These are phyloP conservation scores for Ceratorhiza oryzae-sativae DNA, from an alignment of 1,284 basidiomycete species.

Conservation along the genomic window DNA sequence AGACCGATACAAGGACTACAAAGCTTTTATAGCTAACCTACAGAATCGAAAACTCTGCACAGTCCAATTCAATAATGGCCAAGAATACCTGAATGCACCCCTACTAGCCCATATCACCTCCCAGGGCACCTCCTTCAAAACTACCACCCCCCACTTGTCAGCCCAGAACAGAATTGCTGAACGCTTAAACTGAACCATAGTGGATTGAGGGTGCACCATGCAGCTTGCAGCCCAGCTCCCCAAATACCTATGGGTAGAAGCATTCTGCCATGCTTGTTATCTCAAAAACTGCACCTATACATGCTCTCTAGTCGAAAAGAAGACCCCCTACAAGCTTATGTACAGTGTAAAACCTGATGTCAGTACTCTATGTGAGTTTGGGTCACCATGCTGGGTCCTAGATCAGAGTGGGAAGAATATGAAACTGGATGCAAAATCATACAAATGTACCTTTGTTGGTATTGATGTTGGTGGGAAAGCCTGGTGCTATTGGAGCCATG, in stretches of 20 bases:
- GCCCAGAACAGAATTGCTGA: constrained; percentile 42
- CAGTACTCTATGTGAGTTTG: too few relatives aligned
- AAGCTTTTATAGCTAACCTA: too few relatives aligned
- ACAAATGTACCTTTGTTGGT: background rate
- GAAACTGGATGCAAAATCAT: constrained; percentile 33
- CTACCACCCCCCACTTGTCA: constrained; percentile 38
- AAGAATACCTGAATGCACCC: too few relatives aligned
- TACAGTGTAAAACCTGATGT: too few relatives aligned
- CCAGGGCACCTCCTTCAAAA: too few relatives aligned
- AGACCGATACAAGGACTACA: too few relatives aligned
- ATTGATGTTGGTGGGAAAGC: background rate
- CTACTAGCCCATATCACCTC: background rate
- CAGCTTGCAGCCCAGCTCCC: constrained; percentile 29
- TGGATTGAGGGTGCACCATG: constrained; percentile 23
- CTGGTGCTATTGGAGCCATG: constrained; percentile 14
- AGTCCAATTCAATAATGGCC: too few relatives aligned
- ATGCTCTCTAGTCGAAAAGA: constrained; percentile 27
- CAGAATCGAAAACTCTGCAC: too few relatives aligned
- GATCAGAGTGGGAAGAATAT: constrained; percentile 4
- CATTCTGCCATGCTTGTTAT: constrained; percentile 24
- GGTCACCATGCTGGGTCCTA: too few relatives aligned
- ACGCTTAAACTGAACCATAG: constrained; percentile 31
- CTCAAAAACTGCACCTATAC: constrained; percentile 40
- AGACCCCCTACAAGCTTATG: too few relatives aligned
- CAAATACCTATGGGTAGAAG: constrained; percentile 34